Percentiles rank a stretch among this genome's conserved stretches.
phyloP scores from a whole-genome alignment of 2,329 filamentous ascomycete species.

The Torrubiella hemipterigena region DNA sequence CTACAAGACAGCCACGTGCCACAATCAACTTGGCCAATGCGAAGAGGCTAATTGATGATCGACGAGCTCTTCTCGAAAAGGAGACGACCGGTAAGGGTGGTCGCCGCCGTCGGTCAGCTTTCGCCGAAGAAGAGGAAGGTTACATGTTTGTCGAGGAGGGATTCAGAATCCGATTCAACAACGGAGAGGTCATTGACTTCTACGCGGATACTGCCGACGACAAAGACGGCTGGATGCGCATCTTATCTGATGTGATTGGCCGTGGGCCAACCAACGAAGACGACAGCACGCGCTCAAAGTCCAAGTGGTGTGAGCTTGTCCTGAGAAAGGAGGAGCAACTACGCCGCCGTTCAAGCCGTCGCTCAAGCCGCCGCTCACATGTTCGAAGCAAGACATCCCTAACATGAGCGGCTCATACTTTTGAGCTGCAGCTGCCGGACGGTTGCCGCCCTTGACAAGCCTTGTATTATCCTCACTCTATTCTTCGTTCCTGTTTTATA shows the following conservation, averaged over 20 bases:
- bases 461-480: too few species aligned
- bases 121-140: slow-evolving; percentile 95
- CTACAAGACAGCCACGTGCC: slow-evolving; percentile 85
- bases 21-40: slow-evolving; percentile 96
- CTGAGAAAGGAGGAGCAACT: slow-evolving; percentile 50
- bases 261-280: slow-evolving; percentile 37
- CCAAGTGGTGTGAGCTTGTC: slow-evolving; percentile 57
- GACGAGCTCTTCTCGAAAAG: slow-evolving; percentile 68
- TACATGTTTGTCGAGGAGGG: slow-evolving; percentile 99
- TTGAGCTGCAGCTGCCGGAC: too few species aligned
- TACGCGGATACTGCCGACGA: slow-evolving; percentile 81
- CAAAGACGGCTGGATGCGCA: slow-evolving; percentile 92
- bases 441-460: too few species aligned
- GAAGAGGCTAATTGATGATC: slow-evolving; percentile 86
- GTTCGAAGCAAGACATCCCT: too few species aligned
- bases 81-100: slow-evolving; percentile 67
- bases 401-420: too few species aligned
- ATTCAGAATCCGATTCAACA: slow-evolving; percentile 96
- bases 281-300: slow-evolving; percentile 30
- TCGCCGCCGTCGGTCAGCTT: slow-evolving; percentile 80
- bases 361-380: too few species aligned
- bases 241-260: slow-evolving; percentile 60
- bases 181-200: slow-evolving; percentile 96
- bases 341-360: slow-evolving; percentile 38
- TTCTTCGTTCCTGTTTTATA: too few species aligned